Conservation (phyloP, 768 basidiomycete genomes). For the Termitomyces sp. region DNA sequence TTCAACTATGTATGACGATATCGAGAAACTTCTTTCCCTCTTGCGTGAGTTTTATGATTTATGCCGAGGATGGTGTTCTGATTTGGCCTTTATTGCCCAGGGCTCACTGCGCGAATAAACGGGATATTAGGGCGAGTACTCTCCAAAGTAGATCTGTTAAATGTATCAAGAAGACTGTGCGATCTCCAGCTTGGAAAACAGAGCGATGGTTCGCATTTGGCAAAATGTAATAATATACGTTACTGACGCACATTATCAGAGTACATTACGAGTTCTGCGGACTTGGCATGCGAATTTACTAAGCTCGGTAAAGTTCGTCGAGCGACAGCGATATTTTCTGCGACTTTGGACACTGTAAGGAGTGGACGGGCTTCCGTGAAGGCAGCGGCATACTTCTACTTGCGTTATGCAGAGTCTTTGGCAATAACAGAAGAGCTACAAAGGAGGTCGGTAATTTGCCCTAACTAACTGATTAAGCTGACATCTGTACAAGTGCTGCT, state of each 20-base stretch:
- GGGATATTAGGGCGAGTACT: slow-evolving; percentile 66
- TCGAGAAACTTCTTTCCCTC: slow-evolving; percentile 38
- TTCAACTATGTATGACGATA: slow-evolving; percentile 29
- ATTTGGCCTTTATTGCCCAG: slow-evolving; percentile 25
- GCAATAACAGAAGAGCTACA: slow-evolving; percentile 53
- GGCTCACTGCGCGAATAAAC: slow-evolving; percentile 54
- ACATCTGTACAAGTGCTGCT: slow-evolving; percentile 29
- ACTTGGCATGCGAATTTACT: slow-evolving; percentile 76
- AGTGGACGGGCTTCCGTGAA: slow-evolving; percentile 45
- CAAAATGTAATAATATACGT: neutral
- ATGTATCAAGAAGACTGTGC: slow-evolving; percentile 56
- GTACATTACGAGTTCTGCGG: slow-evolving; percentile 58
- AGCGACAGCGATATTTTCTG: slow-evolving; percentile 62
- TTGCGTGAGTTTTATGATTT: slow-evolving; percentile 39
- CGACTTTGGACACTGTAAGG: slow-evolving; percentile 42
- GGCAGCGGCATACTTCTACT: slow-evolving; percentile 45
- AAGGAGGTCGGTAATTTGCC: slow-evolving; percentile 36
- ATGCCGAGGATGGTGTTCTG: neutral
- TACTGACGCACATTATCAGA: slow-evolving; percentile 28
- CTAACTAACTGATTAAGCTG: neutral
- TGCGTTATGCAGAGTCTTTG: slow-evolving; percentile 64
- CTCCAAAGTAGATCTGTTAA: slow-evolving; percentile 62
- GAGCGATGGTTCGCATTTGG: slow-evolving; percentile 37
- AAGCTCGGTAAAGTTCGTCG: slow-evolving; percentile 70
- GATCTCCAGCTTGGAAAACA: slow-evolving; percentile 38